Base-by-base conservation (phyloP, 306 rosid genomes). In the Prunus armeniaca region DNA sequence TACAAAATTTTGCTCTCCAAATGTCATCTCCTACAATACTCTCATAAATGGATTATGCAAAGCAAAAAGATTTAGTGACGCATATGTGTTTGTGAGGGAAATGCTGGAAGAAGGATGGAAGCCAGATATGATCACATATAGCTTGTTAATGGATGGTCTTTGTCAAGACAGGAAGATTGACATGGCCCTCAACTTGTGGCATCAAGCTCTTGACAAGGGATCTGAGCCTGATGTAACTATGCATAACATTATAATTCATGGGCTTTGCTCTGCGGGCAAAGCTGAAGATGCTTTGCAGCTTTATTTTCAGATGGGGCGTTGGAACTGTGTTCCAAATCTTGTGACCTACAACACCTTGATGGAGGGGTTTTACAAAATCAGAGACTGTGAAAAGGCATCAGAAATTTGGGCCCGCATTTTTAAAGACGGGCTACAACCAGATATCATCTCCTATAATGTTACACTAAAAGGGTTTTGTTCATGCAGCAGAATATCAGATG, bases 301-400 rank as follows among this genome's bases (percentile, higher is more conserved):
- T 69, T 96, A 84, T 92, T 83, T 82, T 57, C 83, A 69, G 79
- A 87, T 92, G 88, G 73, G 77, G 82, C 78, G 76, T 67, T 81
- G 69, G 81, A 82, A 82, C 51, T 84, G 83, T 73, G 73, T 75
- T 67, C 89, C 91, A 51, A 89, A 91, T 85, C 91, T 92, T 78
- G 93, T 91, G 46, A 92, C 96, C 4, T 85, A 91, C 77, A 96
- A 96, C 84, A 96, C 97, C 80, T 78, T 95, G 50, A 91, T 95
- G 96, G 93, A 89, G 73, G 99, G 99, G 3, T 86, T 91, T 79
- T 89, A 86, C 87, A 90, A 87, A 82, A 82, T 80, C 70, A 83
- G 91, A 82, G 85, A 92, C 76, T 92, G 82, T 75, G 80, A 68
- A 72, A 84, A 74, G 83, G 97, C 96, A 69, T 85, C 87, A 62